These are phyloP conservation scores for Inga laurina DNA, from an alignment of 306 rosid genomes.

Conservation along the genomic window DNA sequence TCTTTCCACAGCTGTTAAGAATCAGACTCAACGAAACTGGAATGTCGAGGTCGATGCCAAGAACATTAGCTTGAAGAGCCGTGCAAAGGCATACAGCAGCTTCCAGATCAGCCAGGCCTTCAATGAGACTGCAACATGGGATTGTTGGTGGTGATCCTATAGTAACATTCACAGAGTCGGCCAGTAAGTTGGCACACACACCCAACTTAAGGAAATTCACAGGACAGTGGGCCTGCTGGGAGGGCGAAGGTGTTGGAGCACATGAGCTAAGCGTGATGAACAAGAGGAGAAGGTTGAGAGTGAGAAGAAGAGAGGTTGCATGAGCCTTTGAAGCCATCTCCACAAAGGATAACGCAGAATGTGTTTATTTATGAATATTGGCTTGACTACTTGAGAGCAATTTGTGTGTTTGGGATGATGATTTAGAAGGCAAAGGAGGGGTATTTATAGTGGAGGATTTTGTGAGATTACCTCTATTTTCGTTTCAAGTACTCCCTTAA, in stretches of 20 bases:
- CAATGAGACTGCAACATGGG: no score
- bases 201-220: no score
- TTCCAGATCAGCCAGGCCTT: no score
- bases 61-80: slow-evolving; percentile 40
- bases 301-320: slow-evolving; percentile 22
- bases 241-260: no score
- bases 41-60: slow-evolving; percentile 54
- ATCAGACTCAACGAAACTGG: slow-evolving; percentile 54
- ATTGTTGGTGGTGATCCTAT: no score
- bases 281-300: slow-evolving; percentile 34
- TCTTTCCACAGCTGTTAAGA: slow-evolving; percentile 59
- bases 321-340: slow-evolving; percentile 31
- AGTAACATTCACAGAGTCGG: no score
- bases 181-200: no score
- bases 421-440: neutral
- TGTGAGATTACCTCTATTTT: neutral
- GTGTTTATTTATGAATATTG: neutral
- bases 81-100: slow-evolving; percentile 56
- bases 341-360: neutral
- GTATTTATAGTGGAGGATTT: neutral
- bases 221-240: no score
- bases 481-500: no score
- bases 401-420: neutral
- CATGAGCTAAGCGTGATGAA: slow-evolving; percentile 25
- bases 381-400: neutral